Base-by-base conservation (phyloP, 352 stramenopile genomes). In the Lagenidium sp. region DNA sequence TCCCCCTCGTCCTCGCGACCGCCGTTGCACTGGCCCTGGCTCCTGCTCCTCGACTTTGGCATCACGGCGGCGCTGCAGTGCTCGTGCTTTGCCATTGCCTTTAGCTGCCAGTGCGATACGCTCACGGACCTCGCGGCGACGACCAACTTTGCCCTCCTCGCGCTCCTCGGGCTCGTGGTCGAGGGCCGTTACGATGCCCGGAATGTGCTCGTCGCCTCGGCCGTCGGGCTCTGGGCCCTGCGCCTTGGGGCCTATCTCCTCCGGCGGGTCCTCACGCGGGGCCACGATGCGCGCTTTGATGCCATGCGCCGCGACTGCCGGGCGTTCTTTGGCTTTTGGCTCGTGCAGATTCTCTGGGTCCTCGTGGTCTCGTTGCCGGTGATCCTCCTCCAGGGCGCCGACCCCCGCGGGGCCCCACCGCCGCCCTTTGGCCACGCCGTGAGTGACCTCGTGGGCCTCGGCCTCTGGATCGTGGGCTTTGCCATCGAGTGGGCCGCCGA, bases 291-390 rank as follows among this genome's bases (percentile, higher is more conserved):
- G 35, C 75, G 80, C 15, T 93, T 93, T 44, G 74, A 88, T 54
- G 60, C 79, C 35, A 85, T 93, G 59, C 70, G 73, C 22, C 56
- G 55, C 41, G 63, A 82, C 36, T 86, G 65, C 30, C 4, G 62
- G 7, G 47, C 55, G 16, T 93, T 90, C 47, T 76, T 93, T 36
- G 63, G 71, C 28, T 84, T 86, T 38, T 90, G 77, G 77, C 54
- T 84, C 24, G 80, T 90, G 47, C 80, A 93, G 64, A 83, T 83
- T 46, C 36, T 93, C 19, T 93, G 80, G 80, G 69, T 79, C 36
- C 83, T 88, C 36, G 16, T 85, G 20, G 82, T 86, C 7, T 85
- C 69, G 7, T 41, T 90, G 4, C 80, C 80, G 0, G 63, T 88
- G 16, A 51, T 85, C 20, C 63, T 87, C 23, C 63, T 68, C 23